Percentiles rank a stretch among this genome's conserved stretches.
These are phyloP conservation scores for Citrullus colocynthis DNA, from an alignment of 306 rosid genomes.

Conservation along the genomic window DNA sequence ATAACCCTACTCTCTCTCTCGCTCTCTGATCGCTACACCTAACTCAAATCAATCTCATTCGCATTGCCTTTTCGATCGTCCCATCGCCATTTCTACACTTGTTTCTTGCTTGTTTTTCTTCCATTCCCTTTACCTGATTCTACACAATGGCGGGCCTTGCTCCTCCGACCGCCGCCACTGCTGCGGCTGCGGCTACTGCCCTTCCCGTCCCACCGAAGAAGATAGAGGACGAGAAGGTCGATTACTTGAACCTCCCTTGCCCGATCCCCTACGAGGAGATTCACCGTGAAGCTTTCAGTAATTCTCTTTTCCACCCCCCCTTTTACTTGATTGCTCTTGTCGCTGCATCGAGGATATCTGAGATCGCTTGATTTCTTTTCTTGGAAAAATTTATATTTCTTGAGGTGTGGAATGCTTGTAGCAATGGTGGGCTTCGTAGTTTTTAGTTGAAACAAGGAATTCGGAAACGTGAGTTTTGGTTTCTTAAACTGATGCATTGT, in stretches of 20 bases:
- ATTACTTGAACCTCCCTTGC: slow-evolving; percentile 75
- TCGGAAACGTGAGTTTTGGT: not conserved
- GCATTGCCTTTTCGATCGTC: not conserved
- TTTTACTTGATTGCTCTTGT: not conserved
- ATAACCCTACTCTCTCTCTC: not conserved
- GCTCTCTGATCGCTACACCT: not conserved
- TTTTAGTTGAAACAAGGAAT: not conserved
- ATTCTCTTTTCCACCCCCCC: slow-evolving; percentile 8
- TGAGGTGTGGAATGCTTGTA: not conserved
- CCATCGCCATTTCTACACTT: not conserved
- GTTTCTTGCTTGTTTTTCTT: not conserved
- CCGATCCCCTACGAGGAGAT: slow-evolving; percentile 93
- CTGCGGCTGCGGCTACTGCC: slow-evolving; percentile 11
- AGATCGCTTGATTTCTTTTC: not conserved
- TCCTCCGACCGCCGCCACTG: slow-evolving; percentile 21
- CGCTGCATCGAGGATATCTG: not conserved
- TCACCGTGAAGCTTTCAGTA: slow-evolving; percentile 95
- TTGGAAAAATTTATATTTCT: not conserved
- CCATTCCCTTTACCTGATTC: not conserved
- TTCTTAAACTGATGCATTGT: not conserved
- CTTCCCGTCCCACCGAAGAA: slow-evolving; percentile 12
- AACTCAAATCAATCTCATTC: not conserved
- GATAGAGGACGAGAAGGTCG: slow-evolving; percentile 35
- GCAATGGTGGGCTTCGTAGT: not conserved
- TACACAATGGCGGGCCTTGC: slow-evolving; percentile 26